Evolutionary conservation across 441 rosid species (phyloP), one percentile per base, ranked within the genome.

Genomic region (Raphanus hybrid): DNA sequence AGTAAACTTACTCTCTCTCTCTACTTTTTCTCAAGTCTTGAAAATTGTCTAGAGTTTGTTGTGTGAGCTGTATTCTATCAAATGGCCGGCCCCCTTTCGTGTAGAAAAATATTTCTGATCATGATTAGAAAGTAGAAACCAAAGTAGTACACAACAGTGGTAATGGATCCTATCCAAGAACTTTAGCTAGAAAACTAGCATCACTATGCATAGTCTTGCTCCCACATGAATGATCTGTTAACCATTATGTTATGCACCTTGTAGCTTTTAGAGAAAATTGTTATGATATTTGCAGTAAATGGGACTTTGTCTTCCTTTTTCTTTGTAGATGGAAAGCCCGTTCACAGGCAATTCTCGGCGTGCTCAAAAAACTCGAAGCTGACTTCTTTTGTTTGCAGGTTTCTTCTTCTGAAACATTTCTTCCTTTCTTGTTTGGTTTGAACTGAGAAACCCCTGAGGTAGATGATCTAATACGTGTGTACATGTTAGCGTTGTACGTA

Each of bases 361-460:
- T 91, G 78, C 88, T 95, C 63, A 79, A 78, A 80, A 84, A 83
- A 70, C 79, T 95, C 9, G 80, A 78, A 8, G 90, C 91, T 29
- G 95, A 90, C 82, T 87, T 95, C 85, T 82, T 93, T 34, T 95
- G 95, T 81, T 83, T 95, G 55, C 99, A 93, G 99, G 99, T 92
- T 29, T 29, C 34, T 29, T 29, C 34, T 29, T 29, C 1, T 29
- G 39, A 35, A 43, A 58, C 32, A 27, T 3, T 55, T 32, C 71
- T 77, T 20, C 2, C 41, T 29, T 69, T 35, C 2, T 0, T 75
- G 4, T 64, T 16, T 62, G 8, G 8, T 60, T 58, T 12, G 62
- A 71, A 32, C 14, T 20, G 1, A 41, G 34, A 57, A 14, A 15
- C 12, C 67, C 12, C 10, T 37, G 35, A 32, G 35, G 35, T 32